Evolutionary conservation across 345 rosid species (phyloP).

Genomic region (Camelina hispida): DNA sequence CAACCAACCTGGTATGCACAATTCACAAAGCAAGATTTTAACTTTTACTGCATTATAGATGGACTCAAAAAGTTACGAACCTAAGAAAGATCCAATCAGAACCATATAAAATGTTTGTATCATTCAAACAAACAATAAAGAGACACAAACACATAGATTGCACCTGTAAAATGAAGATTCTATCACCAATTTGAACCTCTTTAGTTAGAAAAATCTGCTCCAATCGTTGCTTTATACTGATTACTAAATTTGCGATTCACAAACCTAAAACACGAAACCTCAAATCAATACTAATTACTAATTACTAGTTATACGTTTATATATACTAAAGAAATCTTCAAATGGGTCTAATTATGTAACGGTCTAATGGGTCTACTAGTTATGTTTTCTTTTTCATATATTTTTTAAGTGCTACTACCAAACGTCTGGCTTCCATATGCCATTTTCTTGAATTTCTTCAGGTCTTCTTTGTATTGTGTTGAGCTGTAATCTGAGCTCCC

Average conservation of each 20-base stretch:
- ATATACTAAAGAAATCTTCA: no score
- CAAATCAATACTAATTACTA: neutral
- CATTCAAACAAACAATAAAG: neutral
- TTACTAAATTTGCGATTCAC: conserved; percentile 91
- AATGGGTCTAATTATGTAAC: no score
- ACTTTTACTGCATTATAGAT: neutral
- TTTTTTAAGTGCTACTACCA: conserved; percentile 42
- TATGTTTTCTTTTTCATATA: no score
- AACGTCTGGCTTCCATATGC: conserved; percentile 69
- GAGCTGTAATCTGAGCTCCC: conserved; percentile 72
- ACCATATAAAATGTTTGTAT: neutral
- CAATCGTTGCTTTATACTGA: conserved; percentile 95
- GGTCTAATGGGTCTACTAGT: no score
- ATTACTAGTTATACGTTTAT: no score
- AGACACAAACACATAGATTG: neutral
- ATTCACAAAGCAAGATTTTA: neutral
- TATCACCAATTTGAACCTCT: conserved; percentile 89
- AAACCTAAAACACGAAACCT: conserved; percentile 52
- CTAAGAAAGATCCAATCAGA: neutral
- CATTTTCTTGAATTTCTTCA: conserved; percentile 66
- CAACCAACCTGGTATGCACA: neutral
- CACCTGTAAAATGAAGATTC: conserved; percentile 91
- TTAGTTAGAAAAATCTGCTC: conserved; percentile 90
- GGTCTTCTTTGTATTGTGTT: conserved; percentile 67
- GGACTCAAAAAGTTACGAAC: neutral